phyloP scores from a whole-genome alignment of 1,139 yeast species.

The Suhomyces kunorum region DNA sequence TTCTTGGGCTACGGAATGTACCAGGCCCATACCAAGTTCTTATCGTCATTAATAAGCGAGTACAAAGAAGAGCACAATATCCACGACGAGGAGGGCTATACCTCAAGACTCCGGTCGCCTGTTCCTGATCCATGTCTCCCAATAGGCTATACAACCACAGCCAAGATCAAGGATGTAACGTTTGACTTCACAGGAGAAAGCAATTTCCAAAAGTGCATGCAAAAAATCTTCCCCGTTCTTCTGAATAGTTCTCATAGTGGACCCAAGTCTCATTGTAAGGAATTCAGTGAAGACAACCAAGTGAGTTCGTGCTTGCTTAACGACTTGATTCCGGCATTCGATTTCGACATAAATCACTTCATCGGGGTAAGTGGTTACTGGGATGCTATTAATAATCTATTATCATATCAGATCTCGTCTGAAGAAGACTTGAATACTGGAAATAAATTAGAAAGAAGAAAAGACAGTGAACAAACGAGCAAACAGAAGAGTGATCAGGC shows the following conservation, averaged over 20 bases:
- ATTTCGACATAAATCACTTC: conserved; percentile 65
- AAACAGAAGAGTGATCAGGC: too few relatives aligned
- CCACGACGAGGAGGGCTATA: conserved; percentile 13
- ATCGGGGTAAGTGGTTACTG: conserved; percentile 84
- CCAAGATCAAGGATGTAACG: conserved; percentile 25
- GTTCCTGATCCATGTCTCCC: conserved; percentile 68
- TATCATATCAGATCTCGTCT: conserved; percentile 27
- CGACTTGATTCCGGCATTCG: conserved; percentile 65
- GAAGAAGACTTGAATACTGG: background rate
- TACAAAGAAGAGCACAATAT: conserved; percentile 20
- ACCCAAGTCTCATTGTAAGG: conserved; percentile 28
- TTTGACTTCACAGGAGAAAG: conserved; percentile 59
- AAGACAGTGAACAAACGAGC: background rate
- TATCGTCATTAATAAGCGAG: conserved; percentile 37
- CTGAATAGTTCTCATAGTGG: conserved; percentile 33
- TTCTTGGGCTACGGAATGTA: conserved; percentile 78
- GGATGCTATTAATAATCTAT: conserved; percentile 62
- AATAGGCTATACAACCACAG: conserved; percentile 34
- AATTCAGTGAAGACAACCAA: conserved; percentile 30
- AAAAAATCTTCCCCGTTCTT: conserved; percentile 55
- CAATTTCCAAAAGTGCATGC: conserved; percentile 56
- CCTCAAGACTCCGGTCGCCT: conserved; percentile 25
- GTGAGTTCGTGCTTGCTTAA: conserved; percentile 52
- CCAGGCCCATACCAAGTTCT: conserved; percentile 60
- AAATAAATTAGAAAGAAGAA: background rate